Evolutionary conservation across 768 basidiomycete species (phyloP).

Genomic region (Naematelia aurantialba): DNA sequence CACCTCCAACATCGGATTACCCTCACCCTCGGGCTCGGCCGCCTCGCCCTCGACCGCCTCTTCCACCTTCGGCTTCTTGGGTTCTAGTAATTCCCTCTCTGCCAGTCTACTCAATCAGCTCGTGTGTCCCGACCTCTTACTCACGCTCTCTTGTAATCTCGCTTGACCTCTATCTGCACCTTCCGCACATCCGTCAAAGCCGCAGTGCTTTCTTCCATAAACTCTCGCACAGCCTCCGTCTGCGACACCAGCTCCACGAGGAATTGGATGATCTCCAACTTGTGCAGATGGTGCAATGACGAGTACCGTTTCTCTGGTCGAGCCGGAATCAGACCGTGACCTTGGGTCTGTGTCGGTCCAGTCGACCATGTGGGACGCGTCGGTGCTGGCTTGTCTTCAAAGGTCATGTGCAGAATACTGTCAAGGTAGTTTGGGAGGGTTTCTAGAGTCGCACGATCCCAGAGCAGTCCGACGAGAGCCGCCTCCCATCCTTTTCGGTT

Average conservation of each 20-base stretch:
- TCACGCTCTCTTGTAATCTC: constrained; percentile 81
- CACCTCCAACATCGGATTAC: constrained; percentile 37
- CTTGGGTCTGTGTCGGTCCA: constrained; percentile 26
- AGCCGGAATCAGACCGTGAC: constrained; percentile 32
- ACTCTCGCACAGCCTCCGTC: constrained; percentile 78
- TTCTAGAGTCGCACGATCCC: constrained; percentile 56
- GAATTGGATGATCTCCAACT: constrained; percentile 79
- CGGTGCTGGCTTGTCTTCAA: constrained; percentile 46
- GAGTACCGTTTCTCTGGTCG: constrained; percentile 66
- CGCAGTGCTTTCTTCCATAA: constrained; percentile 86
- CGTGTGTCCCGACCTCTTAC: constrained; percentile 50
- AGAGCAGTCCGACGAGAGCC: constrained; percentile 44
- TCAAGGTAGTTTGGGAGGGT: constrained; percentile 57
- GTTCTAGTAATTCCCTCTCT: constrained; percentile 44
- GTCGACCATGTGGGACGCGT: constrained; percentile 49
- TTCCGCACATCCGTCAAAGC: constrained; percentile 88
- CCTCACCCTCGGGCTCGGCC: too few species aligned
- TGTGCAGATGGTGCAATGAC: constrained; percentile 67
- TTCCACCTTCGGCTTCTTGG: constrained; percentile 26
- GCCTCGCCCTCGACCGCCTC: constrained; percentile 15
- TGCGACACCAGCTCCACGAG: constrained; percentile 85
- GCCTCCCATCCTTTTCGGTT: constrained; percentile 45
- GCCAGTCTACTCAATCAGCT: constrained; percentile 38
- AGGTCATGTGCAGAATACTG: constrained; percentile 39
- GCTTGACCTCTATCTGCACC: constrained; percentile 91